Conservation (phyloP, 129 eudicot species). For the Artemisia tridentata region DNA sequence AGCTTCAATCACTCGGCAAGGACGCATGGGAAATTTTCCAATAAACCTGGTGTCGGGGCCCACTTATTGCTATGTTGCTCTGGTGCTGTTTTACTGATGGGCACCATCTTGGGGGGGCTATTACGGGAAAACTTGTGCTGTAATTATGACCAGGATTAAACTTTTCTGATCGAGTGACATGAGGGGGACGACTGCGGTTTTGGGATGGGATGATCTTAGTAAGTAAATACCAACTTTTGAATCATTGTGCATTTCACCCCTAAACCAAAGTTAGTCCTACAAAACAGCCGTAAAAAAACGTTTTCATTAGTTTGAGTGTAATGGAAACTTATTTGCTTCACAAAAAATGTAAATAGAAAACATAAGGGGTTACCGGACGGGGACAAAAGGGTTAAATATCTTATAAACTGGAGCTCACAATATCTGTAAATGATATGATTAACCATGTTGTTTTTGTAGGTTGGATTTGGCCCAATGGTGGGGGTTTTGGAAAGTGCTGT, state of each 20-base stretch:
- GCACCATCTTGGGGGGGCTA: conserved; percentile 78
- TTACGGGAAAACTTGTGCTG: conserved; percentile 84
- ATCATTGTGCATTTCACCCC: background rate
- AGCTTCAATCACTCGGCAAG: conserved; percentile 94
- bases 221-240: background rate
- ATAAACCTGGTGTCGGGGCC: conserved; percentile 97
- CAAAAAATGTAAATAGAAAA: background rate
- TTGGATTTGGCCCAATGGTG: conserved; percentile 86
- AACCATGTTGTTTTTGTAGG: conserved; percentile 31
- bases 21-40: conserved; percentile 98
- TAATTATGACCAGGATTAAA: conserved; percentile 56
- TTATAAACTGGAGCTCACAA: too few species aligned
- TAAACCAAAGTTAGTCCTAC: background rate
- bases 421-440: too few species aligned
- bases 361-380: background rate
- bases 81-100: conserved; percentile 92
- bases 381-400: too few species aligned
- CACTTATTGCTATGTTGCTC: conserved; percentile 93
- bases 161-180: conserved; percentile 64
- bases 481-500: conserved; percentile 95
- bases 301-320: too few species aligned
- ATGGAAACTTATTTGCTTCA: too few species aligned
- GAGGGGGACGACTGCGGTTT: conserved; percentile 79
- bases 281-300: background rate
- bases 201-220: conserved; percentile 99